These are phyloP conservation scores for Suhomyces wounanorum DNA, from an alignment of 1,139 yeast genomes.

Conservation along the genomic window DNA sequence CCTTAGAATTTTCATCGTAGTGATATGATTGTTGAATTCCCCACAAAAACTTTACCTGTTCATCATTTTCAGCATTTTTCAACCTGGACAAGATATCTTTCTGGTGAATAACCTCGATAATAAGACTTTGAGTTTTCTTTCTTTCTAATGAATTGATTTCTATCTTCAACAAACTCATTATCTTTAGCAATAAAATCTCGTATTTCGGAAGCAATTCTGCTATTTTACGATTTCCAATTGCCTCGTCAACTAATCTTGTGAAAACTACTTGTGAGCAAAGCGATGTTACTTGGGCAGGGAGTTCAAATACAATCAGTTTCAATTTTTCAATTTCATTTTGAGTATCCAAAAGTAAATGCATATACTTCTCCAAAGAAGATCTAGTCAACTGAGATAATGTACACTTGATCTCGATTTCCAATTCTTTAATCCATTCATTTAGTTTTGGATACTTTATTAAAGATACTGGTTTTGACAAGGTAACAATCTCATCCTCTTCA, in stretches of 20 bases:
- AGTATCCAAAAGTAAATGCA: slow-evolving; percentile 14
- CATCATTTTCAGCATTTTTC: slow-evolving; percentile 14
- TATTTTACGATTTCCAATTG: slow-evolving; percentile 16
- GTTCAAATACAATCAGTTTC: slow-evolving; percentile 18
- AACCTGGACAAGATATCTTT: slow-evolving; percentile 41
- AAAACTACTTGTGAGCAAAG: slow-evolving; percentile 62
- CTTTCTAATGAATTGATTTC: slow-evolving; percentile 37
- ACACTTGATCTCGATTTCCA: slow-evolving; percentile 56
- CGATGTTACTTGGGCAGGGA: slow-evolving; percentile 61
- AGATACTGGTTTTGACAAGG: slow-evolving; percentile 47
- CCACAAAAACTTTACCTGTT: slow-evolving; percentile 44
- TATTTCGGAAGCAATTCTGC: slow-evolving; percentile 4
- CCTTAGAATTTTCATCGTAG: slow-evolving; percentile 25
- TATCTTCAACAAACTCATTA: slow-evolving; percentile 18
- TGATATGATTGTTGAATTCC: slow-evolving; percentile 55
- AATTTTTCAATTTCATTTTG: slow-evolving; percentile 2
- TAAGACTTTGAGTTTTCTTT: slow-evolving; percentile 55
- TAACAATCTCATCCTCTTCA: slow-evolving; percentile 62
- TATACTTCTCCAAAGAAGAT: slow-evolving; percentile 14
- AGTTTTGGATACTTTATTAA: slow-evolving; percentile 45
- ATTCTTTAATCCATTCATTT: slow-evolving; percentile 62
- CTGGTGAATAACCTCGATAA: slow-evolving; percentile 71
- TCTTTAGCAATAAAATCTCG: slow-evolving; percentile 14
- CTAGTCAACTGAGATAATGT: slow-evolving; percentile 44
- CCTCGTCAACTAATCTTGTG: slow-evolving; percentile 46